Percentiles rank a stretch among this genome's conserved stretches.
phyloP scores from a whole-genome alignment of 2,329 filamentous ascomycete genomes.

The Tolypocladium cylindrosporum region DNA sequence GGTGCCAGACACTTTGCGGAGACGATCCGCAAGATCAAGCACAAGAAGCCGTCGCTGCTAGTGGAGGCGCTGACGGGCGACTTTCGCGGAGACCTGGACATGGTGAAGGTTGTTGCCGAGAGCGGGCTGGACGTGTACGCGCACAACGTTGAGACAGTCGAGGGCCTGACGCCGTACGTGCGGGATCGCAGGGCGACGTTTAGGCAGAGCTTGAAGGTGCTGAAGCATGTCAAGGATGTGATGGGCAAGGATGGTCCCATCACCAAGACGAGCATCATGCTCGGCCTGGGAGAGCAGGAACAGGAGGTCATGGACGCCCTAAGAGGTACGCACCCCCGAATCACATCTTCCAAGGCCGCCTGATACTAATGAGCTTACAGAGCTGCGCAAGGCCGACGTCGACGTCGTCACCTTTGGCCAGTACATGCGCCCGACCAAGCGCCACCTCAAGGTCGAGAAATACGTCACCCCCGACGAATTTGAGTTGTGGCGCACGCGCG shows the following conservation, averaged over 20 bases:
- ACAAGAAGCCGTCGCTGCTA: slow-evolving; percentile 64
- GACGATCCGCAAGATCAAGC: slow-evolving; percentile 89
- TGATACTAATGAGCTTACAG: slow-evolving; percentile 24
- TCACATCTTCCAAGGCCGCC: too few relatives aligned
- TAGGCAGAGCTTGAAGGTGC: slow-evolving; percentile 69
- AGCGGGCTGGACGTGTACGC: slow-evolving; percentile 94
- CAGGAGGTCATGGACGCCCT: slow-evolving; percentile 73
- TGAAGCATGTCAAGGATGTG: slow-evolving; percentile 72
- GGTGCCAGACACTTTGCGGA: slow-evolving; percentile 86
- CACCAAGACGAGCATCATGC: slow-evolving; percentile 98
- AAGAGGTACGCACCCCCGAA: slow-evolving; percentile 38
- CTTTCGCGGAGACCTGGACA: slow-evolving; percentile 74
- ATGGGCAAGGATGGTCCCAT: slow-evolving; percentile 62
- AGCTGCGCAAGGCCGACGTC: slow-evolving; percentile 70
- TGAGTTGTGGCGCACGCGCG: slow-evolving; percentile 81
- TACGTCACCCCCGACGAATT: slow-evolving; percentile 90
- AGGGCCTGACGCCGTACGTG: slow-evolving; percentile 80
- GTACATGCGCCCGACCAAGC: slow-evolving; percentile 98
- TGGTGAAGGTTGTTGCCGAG: slow-evolving; percentile 73
- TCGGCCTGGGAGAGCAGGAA: slow-evolving; percentile 88
- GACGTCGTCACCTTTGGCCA: slow-evolving; percentile 99
- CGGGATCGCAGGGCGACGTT: slow-evolving; percentile 86
- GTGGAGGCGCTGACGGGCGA: slow-evolving; percentile 85
- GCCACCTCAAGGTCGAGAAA: slow-evolving; percentile 92
- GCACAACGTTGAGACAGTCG: slow-evolving; percentile 93